Percentiles rank a stretch among this genome's conserved stretches.
Evolutionary conservation across 1,284 basidiomycete species (phyloP).

Genomic region (Ceratobasidium papillatum): DNA sequence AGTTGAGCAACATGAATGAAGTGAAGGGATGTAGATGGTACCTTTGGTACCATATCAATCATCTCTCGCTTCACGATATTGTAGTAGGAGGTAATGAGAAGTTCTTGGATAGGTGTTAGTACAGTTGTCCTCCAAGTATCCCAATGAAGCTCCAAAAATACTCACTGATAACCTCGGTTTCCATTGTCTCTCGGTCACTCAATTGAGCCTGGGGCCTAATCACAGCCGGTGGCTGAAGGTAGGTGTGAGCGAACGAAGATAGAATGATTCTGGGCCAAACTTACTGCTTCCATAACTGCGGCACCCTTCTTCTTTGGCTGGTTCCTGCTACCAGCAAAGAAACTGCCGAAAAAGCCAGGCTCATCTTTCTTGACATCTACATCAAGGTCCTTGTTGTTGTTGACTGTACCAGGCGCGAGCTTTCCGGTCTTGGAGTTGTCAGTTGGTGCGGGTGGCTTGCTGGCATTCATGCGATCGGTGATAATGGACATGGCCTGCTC

Average conservation of each 20-base stretch:
- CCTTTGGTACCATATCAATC: conserved; percentile 98
- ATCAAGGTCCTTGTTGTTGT: conserved; percentile 94
- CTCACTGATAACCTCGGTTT: conserved; percentile 99
- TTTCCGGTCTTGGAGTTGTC: conserved; percentile 78
- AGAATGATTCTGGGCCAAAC: conserved; percentile 44
- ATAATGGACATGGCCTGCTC: conserved; percentile 89
- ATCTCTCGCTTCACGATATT: conserved; percentile 98
- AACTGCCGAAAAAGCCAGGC: conserved; percentile 93
- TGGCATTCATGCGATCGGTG: conserved; percentile 81
- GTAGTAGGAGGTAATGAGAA: conserved; percentile 93
- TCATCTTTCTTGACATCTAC: conserved; percentile 90
- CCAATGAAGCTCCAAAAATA: conserved; percentile 50
- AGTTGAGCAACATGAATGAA: not conserved
- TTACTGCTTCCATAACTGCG: conserved; percentile 81
- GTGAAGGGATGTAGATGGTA: not conserved
- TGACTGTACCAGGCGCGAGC: conserved; percentile 68
- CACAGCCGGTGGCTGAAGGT: conserved; percentile 75
- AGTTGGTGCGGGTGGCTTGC: conserved; percentile 69
- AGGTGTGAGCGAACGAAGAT: conserved; percentile 29
- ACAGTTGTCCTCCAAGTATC: not conserved
- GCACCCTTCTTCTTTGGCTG: conserved; percentile 75
- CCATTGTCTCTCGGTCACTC: conserved; percentile 95
- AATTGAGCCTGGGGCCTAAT: conserved; percentile 94
- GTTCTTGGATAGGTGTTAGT: conserved; percentile 60
- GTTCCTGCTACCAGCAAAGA: conserved; percentile 70